Evolutionary conservation across 1,139 yeast genomes (phyloP).

Genomic region (Yamadazyma siamensis): DNA sequence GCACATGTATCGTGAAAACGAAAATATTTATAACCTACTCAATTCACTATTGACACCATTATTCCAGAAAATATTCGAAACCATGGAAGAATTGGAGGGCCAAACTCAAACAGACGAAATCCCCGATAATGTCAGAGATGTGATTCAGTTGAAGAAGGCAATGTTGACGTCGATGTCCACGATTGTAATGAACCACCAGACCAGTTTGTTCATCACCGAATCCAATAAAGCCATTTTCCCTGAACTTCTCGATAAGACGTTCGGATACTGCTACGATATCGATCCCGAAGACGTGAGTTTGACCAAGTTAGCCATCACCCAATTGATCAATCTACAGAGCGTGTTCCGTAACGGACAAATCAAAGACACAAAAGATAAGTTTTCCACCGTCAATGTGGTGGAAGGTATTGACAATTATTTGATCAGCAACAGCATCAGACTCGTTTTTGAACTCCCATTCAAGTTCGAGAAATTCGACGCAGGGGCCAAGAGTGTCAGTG

Average conservation of each 20-base stretch:
- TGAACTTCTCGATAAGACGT: conserved; percentile 57
- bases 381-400: conserved; percentile 47
- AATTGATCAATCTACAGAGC: conserved; percentile 62
- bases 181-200: conserved; percentile 71
- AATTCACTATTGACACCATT: conserved; percentile 74
- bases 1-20: conserved; percentile 69
- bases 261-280: conserved; percentile 61
- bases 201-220: conserved; percentile 70
- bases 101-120: conserved; percentile 14
- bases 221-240: conserved; percentile 64
- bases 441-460: conserved; percentile 78
- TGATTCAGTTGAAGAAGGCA: conserved; percentile 61
- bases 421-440: conserved; percentile 63
- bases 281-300: conserved; percentile 7
- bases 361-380: conserved; percentile 49
- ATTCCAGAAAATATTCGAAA: conserved; percentile 58
- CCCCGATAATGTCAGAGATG: conserved; percentile 57
- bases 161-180: conserved; percentile 68
- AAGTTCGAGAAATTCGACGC: conserved; percentile 62
- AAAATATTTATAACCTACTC: conserved; percentile 68
- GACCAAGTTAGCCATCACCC: conserved; percentile 68
- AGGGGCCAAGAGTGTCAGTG: conserved; percentile 69
- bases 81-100: conserved; percentile 31
- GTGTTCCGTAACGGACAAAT: conserved; percentile 57
- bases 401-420: conserved; percentile 72